phyloP scores from a whole-genome alignment of 768 basidiomycete species.

The Pleurotus cornucopiae region DNA sequence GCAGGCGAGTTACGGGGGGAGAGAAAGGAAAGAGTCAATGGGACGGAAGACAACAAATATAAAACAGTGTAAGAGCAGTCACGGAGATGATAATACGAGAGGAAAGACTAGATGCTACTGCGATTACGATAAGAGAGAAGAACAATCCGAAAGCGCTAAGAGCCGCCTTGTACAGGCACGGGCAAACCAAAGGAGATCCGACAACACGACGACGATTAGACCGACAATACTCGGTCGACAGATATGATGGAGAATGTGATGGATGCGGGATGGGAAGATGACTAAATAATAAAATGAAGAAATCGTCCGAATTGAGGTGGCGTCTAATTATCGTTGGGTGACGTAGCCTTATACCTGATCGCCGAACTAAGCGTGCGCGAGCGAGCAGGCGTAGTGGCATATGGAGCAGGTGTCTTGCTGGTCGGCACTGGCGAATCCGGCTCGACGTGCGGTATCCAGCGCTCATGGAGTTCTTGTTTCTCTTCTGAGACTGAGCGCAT shows the following conservation, averaged over 20 bases:
- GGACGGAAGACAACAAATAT: constrained; percentile 12
- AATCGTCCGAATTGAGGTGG: neutral
- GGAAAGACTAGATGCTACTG: constrained; percentile 11
- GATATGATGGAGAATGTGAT: neutral
- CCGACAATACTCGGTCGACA: neutral
- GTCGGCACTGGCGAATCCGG: constrained; percentile 10
- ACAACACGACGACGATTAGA: neutral
- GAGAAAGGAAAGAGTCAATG: constrained; percentile 5
- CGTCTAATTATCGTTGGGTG: constrained; percentile 7
- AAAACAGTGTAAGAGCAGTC: constrained; percentile 12
- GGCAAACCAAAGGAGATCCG: neutral
- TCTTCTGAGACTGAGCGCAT: constrained; percentile 62
- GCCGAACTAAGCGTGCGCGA: constrained; percentile 2
- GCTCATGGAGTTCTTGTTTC: constrained; percentile 55
- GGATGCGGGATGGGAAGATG: neutral
- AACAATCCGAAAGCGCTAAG: neutral
- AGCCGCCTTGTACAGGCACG: neutral
- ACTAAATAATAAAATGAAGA: neutral
- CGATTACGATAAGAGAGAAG: neutral
- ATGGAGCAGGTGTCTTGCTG: constrained; percentile 4
- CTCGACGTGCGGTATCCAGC: constrained; percentile 56
- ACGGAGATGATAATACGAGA: constrained; percentile 4
- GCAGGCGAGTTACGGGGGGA: neutral
- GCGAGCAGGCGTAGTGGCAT: neutral
- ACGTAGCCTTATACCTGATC: constrained; percentile 4